A percentile compares a stretch with the other conserved stretches of the same genome.
phyloP scores from a whole-genome alignment of 768 basidiomycete genomes.

The Boletales sp. region DNA sequence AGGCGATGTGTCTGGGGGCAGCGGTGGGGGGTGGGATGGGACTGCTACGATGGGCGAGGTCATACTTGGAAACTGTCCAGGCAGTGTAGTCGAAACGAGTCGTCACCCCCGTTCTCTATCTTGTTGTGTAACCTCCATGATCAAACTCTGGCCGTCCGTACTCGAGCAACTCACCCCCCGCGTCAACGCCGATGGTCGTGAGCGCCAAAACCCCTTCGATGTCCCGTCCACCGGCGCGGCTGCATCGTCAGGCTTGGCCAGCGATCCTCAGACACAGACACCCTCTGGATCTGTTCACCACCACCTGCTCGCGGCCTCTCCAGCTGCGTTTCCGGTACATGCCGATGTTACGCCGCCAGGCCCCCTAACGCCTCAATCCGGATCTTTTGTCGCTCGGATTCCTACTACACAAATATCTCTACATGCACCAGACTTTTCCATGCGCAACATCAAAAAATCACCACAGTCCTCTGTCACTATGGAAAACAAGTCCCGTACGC shows the following conservation, averaged over 20 bases:
- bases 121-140: constrained; percentile 29
- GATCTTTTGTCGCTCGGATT: constrained; percentile 46
- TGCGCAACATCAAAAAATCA: constrained; percentile 55
- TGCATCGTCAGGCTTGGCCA: constrained; percentile 11
- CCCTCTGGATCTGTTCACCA: constrained; percentile 22
- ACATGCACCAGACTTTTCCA: constrained; percentile 83
- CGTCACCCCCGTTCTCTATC: neutral
- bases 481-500: constrained; percentile 35
- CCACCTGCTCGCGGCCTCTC: constrained; percentile 20
- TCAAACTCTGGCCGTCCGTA: constrained; percentile 63
- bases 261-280: constrained; percentile 12
- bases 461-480: constrained; percentile 28
- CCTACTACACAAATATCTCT: constrained; percentile 68
- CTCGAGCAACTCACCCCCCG: constrained; percentile 62
- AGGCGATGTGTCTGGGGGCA: constrained; percentile 53
- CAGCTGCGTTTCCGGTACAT: constrained; percentile 21
- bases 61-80: constrained; percentile 25
- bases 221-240: constrained; percentile 27
- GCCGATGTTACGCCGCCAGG: constrained; percentile 41
- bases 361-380: constrained; percentile 44
- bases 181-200: constrained; percentile 39
- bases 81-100: neutral
- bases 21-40: constrained; percentile 54
- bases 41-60: constrained; percentile 38
- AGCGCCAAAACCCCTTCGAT: constrained; percentile 65